Percentiles rank a stretch among this genome's conserved stretches.
These are phyloP conservation scores for Anisodus tanguticus DNA, from an alignment of 257 asterid species.

Conservation along the genomic window DNA sequence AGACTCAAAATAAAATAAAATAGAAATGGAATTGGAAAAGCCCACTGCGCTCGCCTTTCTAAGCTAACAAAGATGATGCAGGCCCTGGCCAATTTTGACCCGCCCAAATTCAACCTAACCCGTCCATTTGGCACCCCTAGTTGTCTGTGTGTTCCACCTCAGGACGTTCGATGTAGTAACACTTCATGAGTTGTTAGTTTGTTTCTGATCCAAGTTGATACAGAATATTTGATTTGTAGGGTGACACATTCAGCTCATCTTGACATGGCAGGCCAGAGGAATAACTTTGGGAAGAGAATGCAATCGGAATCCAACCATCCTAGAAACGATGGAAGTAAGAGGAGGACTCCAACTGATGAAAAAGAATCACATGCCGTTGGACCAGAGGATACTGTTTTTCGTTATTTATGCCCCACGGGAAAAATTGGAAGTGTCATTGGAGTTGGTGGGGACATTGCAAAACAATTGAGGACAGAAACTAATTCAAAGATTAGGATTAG, in stretches of 20 bases:
- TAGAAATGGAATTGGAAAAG: no score
- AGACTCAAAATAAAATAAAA: no score
- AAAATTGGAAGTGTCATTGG: constrained; percentile 91
- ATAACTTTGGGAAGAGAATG: constrained; percentile 62
- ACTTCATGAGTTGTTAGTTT: background rate
- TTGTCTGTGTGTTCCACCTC: background rate
- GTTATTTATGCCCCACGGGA: constrained; percentile 74
- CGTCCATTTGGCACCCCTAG: no score
- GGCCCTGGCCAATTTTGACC: no score
- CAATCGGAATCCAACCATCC: constrained; percentile 52
- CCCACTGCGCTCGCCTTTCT: no score
- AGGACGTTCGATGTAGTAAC: background rate
- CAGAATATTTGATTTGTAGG: constrained; percentile 24
- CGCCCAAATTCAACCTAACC: no score
- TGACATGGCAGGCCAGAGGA: constrained; percentile 70
- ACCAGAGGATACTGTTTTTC: constrained; percentile 72
- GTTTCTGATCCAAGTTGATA: constrained; percentile 25
- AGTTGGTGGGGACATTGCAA: constrained; percentile 85
- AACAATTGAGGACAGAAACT: constrained; percentile 84
- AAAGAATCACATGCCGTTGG: constrained; percentile 68
- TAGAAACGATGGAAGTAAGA: constrained; percentile 58
- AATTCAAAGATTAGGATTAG: constrained; percentile 78
- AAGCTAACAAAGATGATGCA: no score
- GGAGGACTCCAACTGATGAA: constrained; percentile 63
- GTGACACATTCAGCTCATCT: constrained; percentile 26